These are phyloP conservation scores for Aspergillus texensis DNA, from an alignment of 2,329 filamentous ascomycete species.

Conservation along the genomic window DNA sequence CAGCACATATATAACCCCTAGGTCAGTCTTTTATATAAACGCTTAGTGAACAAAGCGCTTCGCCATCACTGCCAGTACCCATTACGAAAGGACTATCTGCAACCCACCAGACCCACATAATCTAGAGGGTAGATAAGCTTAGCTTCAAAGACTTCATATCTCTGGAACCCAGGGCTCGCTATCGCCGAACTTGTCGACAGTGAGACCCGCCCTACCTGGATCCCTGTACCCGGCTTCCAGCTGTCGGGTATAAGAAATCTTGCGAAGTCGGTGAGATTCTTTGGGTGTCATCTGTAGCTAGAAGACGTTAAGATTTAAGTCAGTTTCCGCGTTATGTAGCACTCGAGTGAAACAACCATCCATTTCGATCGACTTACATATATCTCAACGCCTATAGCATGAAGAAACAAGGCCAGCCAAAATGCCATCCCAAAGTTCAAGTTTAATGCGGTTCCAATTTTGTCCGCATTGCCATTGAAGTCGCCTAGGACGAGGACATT, in stretches of 20 bases:
- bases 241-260: not conserved
- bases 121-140: accelerated
- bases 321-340: too few species aligned
- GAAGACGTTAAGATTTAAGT: not conserved
- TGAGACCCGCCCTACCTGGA: not conserved
- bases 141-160: not conserved
- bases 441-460: not conserved
- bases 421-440: slow-evolving; percentile 4
- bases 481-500: not conserved
- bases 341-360: too few species aligned
- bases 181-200: not conserved
- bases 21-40: not conserved
- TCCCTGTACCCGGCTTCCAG: not conserved
- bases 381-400: not conserved
- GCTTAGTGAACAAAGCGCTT: accelerated
- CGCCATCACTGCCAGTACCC: not conserved
- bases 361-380: not conserved
- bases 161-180: not conserved
- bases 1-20: not conserved
- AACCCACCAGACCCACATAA: too few species aligned
- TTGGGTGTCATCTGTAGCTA: not conserved
- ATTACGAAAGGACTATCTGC: too few species aligned
- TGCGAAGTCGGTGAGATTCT: not conserved
- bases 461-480: not conserved
- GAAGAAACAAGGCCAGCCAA: not conserved